Base-by-base conservation (phyloP, 345 rosid genomes). In the Gossypium herbaceum region DNA sequence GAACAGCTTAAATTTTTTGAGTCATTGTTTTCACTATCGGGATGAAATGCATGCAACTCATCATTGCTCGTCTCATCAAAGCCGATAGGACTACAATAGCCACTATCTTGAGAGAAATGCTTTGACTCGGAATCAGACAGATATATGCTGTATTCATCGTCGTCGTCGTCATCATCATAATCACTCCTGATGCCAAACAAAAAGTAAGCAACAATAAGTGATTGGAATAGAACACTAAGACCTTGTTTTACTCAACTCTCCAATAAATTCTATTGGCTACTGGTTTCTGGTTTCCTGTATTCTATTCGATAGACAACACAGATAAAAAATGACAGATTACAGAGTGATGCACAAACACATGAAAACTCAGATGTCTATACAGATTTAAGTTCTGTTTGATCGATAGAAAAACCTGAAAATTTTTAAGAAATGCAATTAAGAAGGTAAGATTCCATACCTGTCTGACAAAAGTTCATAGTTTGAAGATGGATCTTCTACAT, bases 1-100 rank as follows among this genome's bases (percentile, higher is more conserved):
- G 91, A 91, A 77, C 87, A 76, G 78, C 88, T 85, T 81, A 83
- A 83, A 74, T 85, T 84, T 82, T 88, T 87, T 72, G 82, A 63
- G 66, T 84, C 87, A 75, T 71, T 29, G 57, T 76, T 78, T 82
- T 86, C 92, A 65, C 86, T 86, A 79, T 80, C 81, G 73, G 73
- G 84, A 80, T 76, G 87, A 76, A 73, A 82, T 81, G 84, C 85
- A 48, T 81, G 83, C n/a, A 77, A 81, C 68, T 80, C 86, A 61
- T 76, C 75, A 77, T 75, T 76, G 82, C 83, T 77, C 78, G 85
- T 82, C 75, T 86, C 90, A 74, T 87, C 89, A 81, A 85, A 86
- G 76, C 86, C 92, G 74, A 72, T 68, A 65, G 82, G 93, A 76
- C 77, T 79, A 75, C 80, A 90, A 80, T 77, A 89, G 73, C 81